Percentiles rank a stretch among this genome's conserved stretches.
phyloP scores from a whole-genome alignment of 257 asterid species.

The Verbascum thapsus region DNA sequence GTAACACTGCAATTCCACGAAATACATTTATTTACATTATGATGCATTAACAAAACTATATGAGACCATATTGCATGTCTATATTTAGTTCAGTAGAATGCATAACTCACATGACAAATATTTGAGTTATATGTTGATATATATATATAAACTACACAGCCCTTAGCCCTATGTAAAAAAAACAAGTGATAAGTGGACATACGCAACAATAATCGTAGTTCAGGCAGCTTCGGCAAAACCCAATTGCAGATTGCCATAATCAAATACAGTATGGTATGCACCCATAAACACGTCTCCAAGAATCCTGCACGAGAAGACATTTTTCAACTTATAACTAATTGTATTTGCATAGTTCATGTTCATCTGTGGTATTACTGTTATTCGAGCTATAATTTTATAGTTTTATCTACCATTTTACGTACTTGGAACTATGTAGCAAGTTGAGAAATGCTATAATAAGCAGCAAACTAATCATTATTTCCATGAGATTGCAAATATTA shows the following conservation, averaged over 20 bases:
- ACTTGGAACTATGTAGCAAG: no score
- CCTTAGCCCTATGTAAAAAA: constrained; percentile 22
- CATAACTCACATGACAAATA: neutral
- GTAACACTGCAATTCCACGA: neutral
- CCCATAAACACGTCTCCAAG: constrained; percentile 99
- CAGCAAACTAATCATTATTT: no score
- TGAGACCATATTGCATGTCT: neutral
- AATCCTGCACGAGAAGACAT: constrained; percentile 59
- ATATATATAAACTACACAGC: constrained; percentile 23
- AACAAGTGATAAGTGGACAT: constrained; percentile 20
- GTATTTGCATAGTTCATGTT: no score
- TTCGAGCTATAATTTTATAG: no score
- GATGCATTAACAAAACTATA: no score
- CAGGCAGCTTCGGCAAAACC: constrained; percentile 91
- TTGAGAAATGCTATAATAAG: no score
- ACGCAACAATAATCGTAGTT: neutral
- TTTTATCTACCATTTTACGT: no score
- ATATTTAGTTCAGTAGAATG: neutral
- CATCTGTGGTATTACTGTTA: no score
- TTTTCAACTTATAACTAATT: neutral
- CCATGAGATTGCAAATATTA: no score
- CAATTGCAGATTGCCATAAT: constrained; percentile 72
- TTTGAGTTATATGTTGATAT: neutral
- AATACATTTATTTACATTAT: no score
- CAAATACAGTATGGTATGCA: constrained; percentile 86